Base-by-base conservation (phyloP, 305 asterid species). In the Caryopteris hybrid region DNA sequence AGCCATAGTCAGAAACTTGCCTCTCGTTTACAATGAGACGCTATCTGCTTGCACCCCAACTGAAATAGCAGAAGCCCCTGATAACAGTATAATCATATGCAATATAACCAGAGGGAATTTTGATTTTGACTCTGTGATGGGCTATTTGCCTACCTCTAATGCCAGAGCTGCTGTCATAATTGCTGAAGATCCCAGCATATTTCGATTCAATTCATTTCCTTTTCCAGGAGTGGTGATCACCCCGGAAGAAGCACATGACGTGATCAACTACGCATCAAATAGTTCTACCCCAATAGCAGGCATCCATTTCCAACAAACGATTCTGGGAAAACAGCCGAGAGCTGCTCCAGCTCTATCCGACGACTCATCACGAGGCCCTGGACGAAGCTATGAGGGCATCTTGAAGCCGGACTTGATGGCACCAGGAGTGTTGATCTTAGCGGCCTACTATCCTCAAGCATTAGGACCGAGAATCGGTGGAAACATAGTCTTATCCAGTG, bases 341-440 rank as follows among this genome's bases (percentile, higher is more conserved):
- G 53, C 82, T 8, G 80, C 78, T 10, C 80, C 83, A 0, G 70
- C 51, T 0, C 38, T 74, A 11, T 56, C 78, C 0, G 78, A 62
- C 0, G 51, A 10, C 53, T 74, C 83, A 0, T 78, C 83, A 0
- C 71, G 71, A 39, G 83, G 83, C 0, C 83, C 78, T 0, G 78
- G 17, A 1, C 45, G n/a, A 5, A 46, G 55, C 0, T 61, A 70
- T 46, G 74, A 68, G 22, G 52, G 36, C 8, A 75, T 79, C 41
- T 42, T 79, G 45, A 78, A 78, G 64, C 82, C 82, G 0, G 79
- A 74, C 55, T 1, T 78, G 17, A 57, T 59, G 76, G 82, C 83
- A 0, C 83, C 80, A 0, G 80, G 83, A 11, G 75, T 74, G 8
- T 9, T 14, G 7, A 71, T 79, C 61, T 46, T 79, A 18, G 83